Evolutionary conservation across 441 rosid genomes (phyloP), one percentile per base, ranked within the genome.

Genomic region (Corymbia citriodora): DNA sequence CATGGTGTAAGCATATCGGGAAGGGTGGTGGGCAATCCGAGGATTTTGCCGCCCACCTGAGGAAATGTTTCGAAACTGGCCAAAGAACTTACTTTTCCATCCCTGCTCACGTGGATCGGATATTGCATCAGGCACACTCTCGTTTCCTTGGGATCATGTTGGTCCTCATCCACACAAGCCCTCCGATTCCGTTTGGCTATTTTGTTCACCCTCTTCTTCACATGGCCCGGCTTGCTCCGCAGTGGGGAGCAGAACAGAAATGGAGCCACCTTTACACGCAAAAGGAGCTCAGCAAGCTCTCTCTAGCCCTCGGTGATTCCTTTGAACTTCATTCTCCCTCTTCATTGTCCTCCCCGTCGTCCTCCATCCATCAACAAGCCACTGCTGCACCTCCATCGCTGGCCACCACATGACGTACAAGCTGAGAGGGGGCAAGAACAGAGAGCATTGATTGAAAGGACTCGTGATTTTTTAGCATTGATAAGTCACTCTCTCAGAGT

Each of bases 1-100:
- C 59, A 19, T 19, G 59, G 8, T 19, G 59, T 55, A 1, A 55
- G 19, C 5, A 0, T 55, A 55, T 7, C 0, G 4, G 59, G 59
- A 19, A 55, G 4, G 21, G 25, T 19, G 11, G 59, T 8, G 25
- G 11, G 59, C 10, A 0, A 55, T 55, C 2, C 9, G 2, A 55
- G 59, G 59, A 55, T 55, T 55, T 55, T 55, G 25, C 59, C 2
- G 0, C 59, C 10, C 59, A 55, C 25, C 4, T 55, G 0, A 55
- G 59, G 59, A 55, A 3, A 55, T 55, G 61, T 55, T 55, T 55
- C 0, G 2, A 55, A 19, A 55, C 5, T 0, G 0, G 25, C 12
- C 61, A 9, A 57, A 21, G 27, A 12, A 57, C 27, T 5, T 0
- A 9, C 61, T 21, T 57, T 57, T 19, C 61, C 1, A 0, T 21